phyloP scores from a whole-genome alignment of 169 alveolate species.

The Cryptosporidium muris region DNA sequence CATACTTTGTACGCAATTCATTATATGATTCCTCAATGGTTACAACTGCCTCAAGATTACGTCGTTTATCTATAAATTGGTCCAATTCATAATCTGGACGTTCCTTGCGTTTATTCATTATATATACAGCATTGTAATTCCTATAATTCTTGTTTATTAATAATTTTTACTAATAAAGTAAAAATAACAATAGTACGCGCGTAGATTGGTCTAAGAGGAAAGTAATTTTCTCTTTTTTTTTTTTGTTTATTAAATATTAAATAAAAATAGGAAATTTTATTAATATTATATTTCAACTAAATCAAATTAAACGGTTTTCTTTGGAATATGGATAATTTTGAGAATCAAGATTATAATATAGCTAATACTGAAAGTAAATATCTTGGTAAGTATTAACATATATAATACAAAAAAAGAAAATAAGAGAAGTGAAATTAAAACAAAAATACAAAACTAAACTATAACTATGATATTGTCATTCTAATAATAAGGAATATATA shows the following conservation, averaged over 20 bases:
- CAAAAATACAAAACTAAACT: background rate
- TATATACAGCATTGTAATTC: background rate
- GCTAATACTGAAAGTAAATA: no score
- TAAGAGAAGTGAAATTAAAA: background rate
- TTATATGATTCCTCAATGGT: background rate
- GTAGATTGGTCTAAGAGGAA: background rate
- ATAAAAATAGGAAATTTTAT: no score
- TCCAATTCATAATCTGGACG: constrained; percentile 29
- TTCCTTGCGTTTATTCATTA: constrained; percentile 64
- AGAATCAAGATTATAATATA: no score
- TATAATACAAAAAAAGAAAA: background rate
- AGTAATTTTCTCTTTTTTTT: background rate
- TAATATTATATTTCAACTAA: no score
- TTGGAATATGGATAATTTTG: no score
- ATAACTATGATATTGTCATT: background rate
- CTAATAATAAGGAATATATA: background rate
- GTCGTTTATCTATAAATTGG: constrained; percentile 32
- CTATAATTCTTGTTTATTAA: background rate
- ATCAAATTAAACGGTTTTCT: no score
- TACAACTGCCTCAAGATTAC: constrained; percentile 13
- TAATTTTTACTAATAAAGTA: no score
- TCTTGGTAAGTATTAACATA: no score
- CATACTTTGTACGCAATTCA: constrained; percentile 16
- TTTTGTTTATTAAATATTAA: background rate
- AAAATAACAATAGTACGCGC: background rate